A percentile compares a stretch with the other conserved stretches of the same genome.
Conservation (phyloP, 106 monocot genomes). For the Dendrobium chrysotoxum region DNA sequence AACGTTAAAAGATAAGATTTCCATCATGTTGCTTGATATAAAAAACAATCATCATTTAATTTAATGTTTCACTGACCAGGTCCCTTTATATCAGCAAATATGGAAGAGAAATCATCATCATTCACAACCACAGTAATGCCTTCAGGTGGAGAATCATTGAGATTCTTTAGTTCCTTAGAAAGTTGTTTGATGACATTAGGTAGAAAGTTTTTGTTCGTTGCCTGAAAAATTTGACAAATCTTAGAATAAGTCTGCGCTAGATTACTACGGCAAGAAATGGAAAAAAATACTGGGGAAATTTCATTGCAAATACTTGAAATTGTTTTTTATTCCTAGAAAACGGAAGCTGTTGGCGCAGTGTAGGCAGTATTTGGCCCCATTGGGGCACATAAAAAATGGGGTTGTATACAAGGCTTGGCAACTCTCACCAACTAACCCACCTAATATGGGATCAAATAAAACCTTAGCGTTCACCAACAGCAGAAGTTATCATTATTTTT, state of each 20-base stretch:
- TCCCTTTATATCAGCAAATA: slow-evolving; percentile 96
- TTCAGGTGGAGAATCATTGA: slow-evolving; percentile 93
- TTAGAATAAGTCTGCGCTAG: neutral
- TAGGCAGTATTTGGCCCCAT: neutral
- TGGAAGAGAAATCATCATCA: slow-evolving; percentile 89
- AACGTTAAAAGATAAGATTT: neutral
- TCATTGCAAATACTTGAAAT: neutral
- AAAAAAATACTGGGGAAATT: neutral
- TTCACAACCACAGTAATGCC: slow-evolving; percentile 87
- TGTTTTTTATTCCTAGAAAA: neutral
- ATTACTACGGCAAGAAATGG: neutral
- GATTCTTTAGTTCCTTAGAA: slow-evolving; percentile 83
- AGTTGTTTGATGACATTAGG: slow-evolving; percentile 94
- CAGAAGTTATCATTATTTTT: neutral
- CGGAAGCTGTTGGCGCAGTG: neutral
- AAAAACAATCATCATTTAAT: neutral
- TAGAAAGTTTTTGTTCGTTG: slow-evolving; percentile 87
- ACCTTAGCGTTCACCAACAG: neutral
- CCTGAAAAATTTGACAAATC: slow-evolving; percentile 24
- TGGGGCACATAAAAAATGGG: neutral
- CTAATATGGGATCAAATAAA: neutral
- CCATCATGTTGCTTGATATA: neutral
- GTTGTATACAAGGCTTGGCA: neutral
- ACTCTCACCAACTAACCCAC: neutral
- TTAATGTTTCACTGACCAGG: slow-evolving; percentile 47